These are phyloP conservation scores for Metrosideros polymorpha DNA, from an alignment of 441 rosid species.

Conservation along the genomic window DNA sequence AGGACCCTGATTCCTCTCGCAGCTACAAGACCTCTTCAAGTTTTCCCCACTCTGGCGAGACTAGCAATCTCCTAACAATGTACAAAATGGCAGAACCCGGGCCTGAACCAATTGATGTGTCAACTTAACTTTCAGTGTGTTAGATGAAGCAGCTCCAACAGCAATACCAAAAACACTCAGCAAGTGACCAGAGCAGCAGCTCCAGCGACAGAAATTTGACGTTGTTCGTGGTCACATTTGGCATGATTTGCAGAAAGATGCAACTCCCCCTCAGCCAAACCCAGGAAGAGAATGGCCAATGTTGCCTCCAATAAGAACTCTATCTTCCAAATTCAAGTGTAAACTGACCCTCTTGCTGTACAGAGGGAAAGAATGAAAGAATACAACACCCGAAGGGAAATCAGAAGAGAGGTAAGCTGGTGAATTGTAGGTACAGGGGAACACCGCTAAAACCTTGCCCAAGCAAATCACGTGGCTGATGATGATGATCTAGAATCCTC, in stretches of 20 bases:
- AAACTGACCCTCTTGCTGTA: conserved; percentile 20
- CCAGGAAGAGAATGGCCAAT: conserved; percentile 25
- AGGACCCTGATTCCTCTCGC: neutral
- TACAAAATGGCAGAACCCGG: conserved; percentile 28
- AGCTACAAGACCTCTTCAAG: neutral
- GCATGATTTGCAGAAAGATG: conserved; percentile 28
- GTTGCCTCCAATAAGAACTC: conserved; percentile 26
- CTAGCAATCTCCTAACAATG: conserved; percentile 19
- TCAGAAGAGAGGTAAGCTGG: conserved; percentile 19
- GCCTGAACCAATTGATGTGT: conserved; percentile 26
- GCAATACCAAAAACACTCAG: conserved; percentile 22
- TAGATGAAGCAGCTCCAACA: conserved; percentile 41
- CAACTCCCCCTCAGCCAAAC: conserved; percentile 12
- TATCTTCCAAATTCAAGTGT: conserved; percentile 25
- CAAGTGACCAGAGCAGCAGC: conserved; percentile 7
- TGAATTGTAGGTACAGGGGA: conserved; percentile 11
- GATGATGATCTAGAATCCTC: conserved; percentile 41
- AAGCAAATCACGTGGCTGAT: conserved; percentile 31
- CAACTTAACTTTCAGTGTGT: conserved; percentile 24
- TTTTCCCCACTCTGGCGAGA: conserved; percentile 9
- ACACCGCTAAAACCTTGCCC: conserved; percentile 2
- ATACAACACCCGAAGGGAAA: conserved; percentile 28
- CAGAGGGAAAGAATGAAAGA: conserved; percentile 44
- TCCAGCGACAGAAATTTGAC: conserved; percentile 11
- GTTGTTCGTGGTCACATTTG: neutral